A percentile compares a stretch with the other conserved stretches of the same genome.
These are phyloP conservation scores for Salix viminalis DNA, from an alignment of 345 rosid species.

Conservation along the genomic window DNA sequence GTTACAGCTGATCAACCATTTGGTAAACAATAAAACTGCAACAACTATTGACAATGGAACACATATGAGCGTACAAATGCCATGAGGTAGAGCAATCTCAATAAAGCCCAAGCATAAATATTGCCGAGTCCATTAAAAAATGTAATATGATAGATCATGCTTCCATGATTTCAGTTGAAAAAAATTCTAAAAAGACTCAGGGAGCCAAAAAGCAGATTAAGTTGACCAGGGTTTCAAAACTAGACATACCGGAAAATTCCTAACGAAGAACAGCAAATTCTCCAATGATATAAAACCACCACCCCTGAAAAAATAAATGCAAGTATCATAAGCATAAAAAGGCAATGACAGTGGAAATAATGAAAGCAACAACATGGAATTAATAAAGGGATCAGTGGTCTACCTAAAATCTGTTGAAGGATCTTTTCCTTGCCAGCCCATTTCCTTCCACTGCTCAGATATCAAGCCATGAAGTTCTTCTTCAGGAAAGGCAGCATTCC, in stretches of 20 bases:
- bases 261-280: constrained; percentile 85
- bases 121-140: background rate
- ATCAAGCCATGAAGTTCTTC: constrained; percentile 80
- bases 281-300: constrained; percentile 99
- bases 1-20: background rate
- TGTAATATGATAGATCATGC: background rate
- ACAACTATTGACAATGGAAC: background rate
- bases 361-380: background rate
- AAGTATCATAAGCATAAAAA: background rate
- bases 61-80: background rate
- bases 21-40: background rate
- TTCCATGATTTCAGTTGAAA: background rate
- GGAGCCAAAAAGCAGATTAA: background rate
- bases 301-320: constrained; percentile 61
- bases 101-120: background rate
- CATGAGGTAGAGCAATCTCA: background rate
- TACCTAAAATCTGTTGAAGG: constrained; percentile 99
- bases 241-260: constrained; percentile 63
- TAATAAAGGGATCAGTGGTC: background rate
- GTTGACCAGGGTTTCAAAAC: constrained; percentile 4
- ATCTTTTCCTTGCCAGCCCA: constrained; percentile 99
- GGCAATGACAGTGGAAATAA: background rate
- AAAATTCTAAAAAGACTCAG: background rate
- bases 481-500: constrained; percentile 89
- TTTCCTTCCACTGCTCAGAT: constrained; percentile 99